Evolutionary conservation across 768 basidiomycete species (phyloP).

Genomic region (Termitomyces sp.): DNA sequence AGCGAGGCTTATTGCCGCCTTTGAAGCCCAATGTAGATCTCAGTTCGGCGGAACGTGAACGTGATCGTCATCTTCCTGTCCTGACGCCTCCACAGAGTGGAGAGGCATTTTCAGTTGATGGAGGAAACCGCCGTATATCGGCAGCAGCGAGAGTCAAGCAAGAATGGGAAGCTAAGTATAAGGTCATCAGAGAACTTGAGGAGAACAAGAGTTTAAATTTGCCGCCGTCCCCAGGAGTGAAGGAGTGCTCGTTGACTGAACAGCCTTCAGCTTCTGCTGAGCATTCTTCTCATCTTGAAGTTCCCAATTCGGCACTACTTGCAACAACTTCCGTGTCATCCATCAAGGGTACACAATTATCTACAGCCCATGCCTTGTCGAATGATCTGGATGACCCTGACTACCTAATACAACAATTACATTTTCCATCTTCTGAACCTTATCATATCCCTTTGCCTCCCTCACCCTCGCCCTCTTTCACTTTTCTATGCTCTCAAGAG

Average conservation of each 20-base stretch:
- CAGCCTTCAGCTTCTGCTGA: conserved; percentile 3
- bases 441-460: conserved; percentile 13
- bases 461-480: conserved; percentile 7
- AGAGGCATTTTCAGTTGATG: conserved; percentile 8
- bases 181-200: conserved; percentile 14
- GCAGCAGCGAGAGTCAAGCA: conserved; percentile 51
- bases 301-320: background rate
- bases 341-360: background rate
- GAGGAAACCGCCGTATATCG: conserved; percentile 20
- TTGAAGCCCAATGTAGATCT: conserved; percentile 35
- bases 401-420: background rate
- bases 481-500: background rate
- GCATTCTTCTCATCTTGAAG: background rate
- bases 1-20: conserved; percentile 53
- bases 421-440: background rate
- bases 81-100: conserved; percentile 15
- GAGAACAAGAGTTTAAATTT: conserved; percentile 24
- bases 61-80: conserved; percentile 31
- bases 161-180: conserved; percentile 45
- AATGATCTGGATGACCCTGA: background rate
- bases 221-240: background rate
- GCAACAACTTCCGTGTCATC: background rate
- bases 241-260: conserved; percentile 6
- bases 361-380: background rate
- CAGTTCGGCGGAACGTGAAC: conserved; percentile 33